Evolutionary conservation across 108 stramenopile species (phyloP).

Genomic region (Schizochytrium sp.): DNA sequence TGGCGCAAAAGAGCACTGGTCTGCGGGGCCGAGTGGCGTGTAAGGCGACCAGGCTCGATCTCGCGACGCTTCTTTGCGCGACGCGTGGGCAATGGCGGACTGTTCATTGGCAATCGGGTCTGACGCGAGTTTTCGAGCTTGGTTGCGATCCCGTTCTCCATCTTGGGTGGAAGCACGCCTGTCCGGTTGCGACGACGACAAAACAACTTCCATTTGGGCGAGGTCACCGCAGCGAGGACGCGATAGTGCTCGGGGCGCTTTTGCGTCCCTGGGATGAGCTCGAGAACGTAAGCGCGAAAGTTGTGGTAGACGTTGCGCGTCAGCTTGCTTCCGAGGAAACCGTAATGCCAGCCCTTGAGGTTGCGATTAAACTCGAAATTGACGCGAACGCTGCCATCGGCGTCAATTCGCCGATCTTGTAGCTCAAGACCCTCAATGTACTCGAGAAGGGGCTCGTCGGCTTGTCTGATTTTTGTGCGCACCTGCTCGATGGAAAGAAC

Average conservation of each 20-base stretch:
- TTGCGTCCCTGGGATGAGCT: neutral
- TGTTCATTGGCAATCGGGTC: neutral
- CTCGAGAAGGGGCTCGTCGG: neutral
- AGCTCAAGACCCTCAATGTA: slow-evolving; percentile 16
- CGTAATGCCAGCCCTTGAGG: slow-evolving; percentile 16
- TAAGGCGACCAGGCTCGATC: neutral
- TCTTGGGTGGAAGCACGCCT: neutral
- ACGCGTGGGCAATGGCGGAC: neutral
- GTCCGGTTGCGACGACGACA: neutral
- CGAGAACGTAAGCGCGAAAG: slow-evolving; percentile 12
- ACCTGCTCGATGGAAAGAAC: neutral
- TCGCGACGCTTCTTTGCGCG: slow-evolving; percentile 16
- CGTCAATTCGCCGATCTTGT: neutral
- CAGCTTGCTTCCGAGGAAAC: neutral
- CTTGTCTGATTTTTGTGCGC: neutral
- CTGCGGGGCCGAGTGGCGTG: neutral
- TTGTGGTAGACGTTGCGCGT: neutral
- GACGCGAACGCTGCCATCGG: neutral
- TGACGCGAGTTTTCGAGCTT: neutral
- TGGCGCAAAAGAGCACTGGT: neutral
- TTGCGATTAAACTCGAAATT: neutral
- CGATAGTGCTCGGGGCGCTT: neutral
- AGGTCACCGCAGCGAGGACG: neutral
- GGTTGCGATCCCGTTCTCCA: neutral
- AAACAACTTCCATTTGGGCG: neutral